Evolutionary conservation across 202 grass and related monocot species (phyloP).

Genomic region (Brachypodium distachyon): DNA sequence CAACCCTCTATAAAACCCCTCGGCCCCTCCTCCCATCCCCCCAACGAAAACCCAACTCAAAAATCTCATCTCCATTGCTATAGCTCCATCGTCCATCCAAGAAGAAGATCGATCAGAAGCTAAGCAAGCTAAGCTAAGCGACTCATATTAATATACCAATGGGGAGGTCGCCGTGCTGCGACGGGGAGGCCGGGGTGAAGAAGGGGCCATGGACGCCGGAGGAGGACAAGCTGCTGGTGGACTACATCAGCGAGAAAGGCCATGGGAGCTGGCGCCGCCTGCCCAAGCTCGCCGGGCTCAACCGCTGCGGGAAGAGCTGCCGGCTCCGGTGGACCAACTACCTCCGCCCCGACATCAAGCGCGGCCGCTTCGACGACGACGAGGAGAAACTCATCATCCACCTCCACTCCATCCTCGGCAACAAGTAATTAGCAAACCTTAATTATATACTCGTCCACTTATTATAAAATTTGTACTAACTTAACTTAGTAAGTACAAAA

Average conservation of each 20-base stretch:
- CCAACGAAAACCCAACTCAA: slow-evolving; percentile 23
- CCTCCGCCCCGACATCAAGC: slow-evolving; percentile 88
- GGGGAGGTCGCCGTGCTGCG: slow-evolving; percentile 84
- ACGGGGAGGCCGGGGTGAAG: slow-evolving; percentile 65
- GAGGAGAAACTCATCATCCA: slow-evolving; percentile 91
- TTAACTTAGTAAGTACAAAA: too few relatives aligned
- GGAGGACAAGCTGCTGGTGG: slow-evolving; percentile 59
- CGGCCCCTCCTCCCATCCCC: not conserved
- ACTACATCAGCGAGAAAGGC: slow-evolving; percentile 61
- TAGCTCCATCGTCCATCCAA: not conserved
- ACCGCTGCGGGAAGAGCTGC: slow-evolving; percentile 98
- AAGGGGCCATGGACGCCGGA: slow-evolving; percentile 84
- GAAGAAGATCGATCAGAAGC: not conserved
- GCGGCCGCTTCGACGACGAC: slow-evolving; percentile 68
- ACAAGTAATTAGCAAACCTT: too few relatives aligned
- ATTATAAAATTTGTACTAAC: too few relatives aligned
- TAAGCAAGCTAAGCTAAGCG: not conserved
- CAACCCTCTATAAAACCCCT: slow-evolving; percentile 53
- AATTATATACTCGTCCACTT: too few relatives aligned
- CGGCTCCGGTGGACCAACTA: slow-evolving; percentile 98
- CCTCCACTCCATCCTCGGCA: slow-evolving; percentile 76
- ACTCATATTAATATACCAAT: slow-evolving; percentile 7
- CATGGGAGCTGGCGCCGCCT: slow-evolving; percentile 84
- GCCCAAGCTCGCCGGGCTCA: slow-evolving; percentile 75
- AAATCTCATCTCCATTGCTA: not conserved